Evolutionary conservation across 805 yeast species (phyloP).

Genomic region (Zygotorulaspora sp.): DNA sequence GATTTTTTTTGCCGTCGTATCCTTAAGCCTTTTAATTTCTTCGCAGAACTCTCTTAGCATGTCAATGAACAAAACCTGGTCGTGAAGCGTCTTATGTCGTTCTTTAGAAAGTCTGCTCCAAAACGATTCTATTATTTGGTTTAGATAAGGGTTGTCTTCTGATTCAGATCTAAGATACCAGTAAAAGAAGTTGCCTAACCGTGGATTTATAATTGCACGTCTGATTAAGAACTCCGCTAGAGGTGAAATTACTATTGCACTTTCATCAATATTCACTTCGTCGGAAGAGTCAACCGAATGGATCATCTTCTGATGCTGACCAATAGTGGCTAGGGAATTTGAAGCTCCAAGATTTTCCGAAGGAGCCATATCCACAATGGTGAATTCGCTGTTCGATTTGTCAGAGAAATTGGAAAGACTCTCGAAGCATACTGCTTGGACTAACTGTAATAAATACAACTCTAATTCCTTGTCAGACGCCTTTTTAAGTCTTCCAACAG

Average conservation of each 20-base stretch:
- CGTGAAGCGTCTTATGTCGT: constrained; percentile 34
- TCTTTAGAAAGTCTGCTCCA: constrained; percentile 33
- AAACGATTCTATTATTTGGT: constrained; percentile 47
- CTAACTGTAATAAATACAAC: constrained; percentile 79
- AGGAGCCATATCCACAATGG: constrained; percentile 35
- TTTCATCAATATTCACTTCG: constrained; percentile 16
- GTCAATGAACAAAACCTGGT: constrained; percentile 67
- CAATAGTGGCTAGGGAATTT: constrained; percentile 22
- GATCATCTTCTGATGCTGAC: constrained; percentile 10
- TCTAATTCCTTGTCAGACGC: constrained; percentile 80
- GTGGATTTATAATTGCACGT: constrained; percentile 58
- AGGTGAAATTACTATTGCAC: constrained; percentile 46
- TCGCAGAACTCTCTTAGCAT: constrained; percentile 62
- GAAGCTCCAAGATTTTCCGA: constrained; percentile 24
- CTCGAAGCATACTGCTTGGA: constrained; percentile 87
- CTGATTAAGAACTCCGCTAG: constrained; percentile 71
- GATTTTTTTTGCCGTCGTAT: constrained; percentile 70
- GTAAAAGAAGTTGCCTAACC: constrained; percentile 76
- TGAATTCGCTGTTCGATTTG: constrained; percentile 35
- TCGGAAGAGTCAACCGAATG: constrained; percentile 15
- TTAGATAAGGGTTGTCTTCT: constrained; percentile 56
- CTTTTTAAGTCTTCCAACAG: constrained; percentile 73
- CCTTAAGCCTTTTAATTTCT: constrained; percentile 60
- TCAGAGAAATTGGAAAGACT: constrained; percentile 28
- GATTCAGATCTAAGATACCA: constrained; percentile 91